Base-by-base conservation (phyloP, 2,329 filamentous ascomycete genomes). In the Sporothrix schenckii region DNA sequence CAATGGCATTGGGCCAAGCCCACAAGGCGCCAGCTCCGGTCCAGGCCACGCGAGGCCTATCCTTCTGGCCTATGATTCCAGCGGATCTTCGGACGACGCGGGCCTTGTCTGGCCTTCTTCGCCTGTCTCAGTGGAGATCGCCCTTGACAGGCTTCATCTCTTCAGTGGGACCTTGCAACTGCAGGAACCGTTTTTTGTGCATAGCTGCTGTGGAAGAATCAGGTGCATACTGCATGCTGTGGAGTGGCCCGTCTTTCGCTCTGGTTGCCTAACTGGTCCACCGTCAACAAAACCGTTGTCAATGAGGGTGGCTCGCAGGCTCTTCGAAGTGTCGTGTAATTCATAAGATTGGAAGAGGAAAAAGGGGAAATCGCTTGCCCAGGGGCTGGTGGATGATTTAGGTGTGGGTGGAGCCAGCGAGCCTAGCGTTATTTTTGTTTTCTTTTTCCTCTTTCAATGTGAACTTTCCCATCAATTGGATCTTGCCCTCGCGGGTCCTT, bases 41-140 rank as follows among this genome's bases (percentile, higher is more conserved):
- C n/a, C 56, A 61, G 50, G 39, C 61, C 44, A 50, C 16, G 60
- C 44, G 41, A 63, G 60, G n/a, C 58, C 60, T 34, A 44, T 11
- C 10, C 56, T 16, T 13, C n/a, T 61, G 39, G 11, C 58, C 24
- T 47, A n/a, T 24, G 49, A 14, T 39, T 58, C 56, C 60, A 53
- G 61, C 49, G 58, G 10, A 56, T 44, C 50, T 66, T 66, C 69
- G 69, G 68, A 63, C 56, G 68, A 69, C 44, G 41, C 58, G 58
- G 56, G 47, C 47, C 14, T 16, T 44, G 52, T 54, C 44, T 54
- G 34, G 44, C 21, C 49, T 70, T 49, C 16, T 34, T 56, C 21
- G n/a, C 21, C n/a, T n/a, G 19, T 44, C 39, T 14, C 13, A n/a
- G 63, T 66, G 50, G 34, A 56, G 49, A 67, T 53, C 44, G 6